Percentiles rank a stretch among this genome's conserved stretches.
Conservation (phyloP, 768 basidiomycete species). For the Strobilomyces confusus region DNA sequence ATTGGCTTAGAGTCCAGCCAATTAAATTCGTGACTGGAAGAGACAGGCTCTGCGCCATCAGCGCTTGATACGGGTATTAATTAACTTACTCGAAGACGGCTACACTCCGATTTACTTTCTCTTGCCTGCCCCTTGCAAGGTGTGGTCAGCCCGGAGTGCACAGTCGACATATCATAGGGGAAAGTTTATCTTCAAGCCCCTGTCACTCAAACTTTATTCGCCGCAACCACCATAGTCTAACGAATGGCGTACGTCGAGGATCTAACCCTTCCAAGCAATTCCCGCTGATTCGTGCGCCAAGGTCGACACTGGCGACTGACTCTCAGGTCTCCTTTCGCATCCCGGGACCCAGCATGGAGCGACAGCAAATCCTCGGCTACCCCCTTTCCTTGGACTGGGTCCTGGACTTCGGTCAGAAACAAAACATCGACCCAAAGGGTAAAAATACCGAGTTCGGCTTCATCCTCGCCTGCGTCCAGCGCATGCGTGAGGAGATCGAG, state of each 20-base stretch:
- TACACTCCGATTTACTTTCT: no score
- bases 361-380: background rate
- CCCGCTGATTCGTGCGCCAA: background rate
- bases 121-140: no score
- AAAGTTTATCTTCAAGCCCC: no score
- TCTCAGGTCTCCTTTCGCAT: background rate
- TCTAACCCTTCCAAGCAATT: no score
- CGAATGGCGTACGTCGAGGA: background rate
- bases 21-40: no score
- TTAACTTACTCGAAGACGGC: no score
- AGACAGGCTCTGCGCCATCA: no score
- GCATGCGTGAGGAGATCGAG: background rate
- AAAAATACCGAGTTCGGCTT: background rate
- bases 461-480: background rate
- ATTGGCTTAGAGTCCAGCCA: no score
- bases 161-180: no score
- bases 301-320: background rate
- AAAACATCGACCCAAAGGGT: background rate
- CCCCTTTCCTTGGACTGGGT: background rate
- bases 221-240: background rate
- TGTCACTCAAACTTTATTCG: no score
- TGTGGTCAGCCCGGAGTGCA: no score
- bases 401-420: background rate
- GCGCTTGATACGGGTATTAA: no score
- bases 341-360: background rate